phyloP scores from a whole-genome alignment of 495 filamentous ascomycete genomes.

The Lasiosphaeria hispida region DNA sequence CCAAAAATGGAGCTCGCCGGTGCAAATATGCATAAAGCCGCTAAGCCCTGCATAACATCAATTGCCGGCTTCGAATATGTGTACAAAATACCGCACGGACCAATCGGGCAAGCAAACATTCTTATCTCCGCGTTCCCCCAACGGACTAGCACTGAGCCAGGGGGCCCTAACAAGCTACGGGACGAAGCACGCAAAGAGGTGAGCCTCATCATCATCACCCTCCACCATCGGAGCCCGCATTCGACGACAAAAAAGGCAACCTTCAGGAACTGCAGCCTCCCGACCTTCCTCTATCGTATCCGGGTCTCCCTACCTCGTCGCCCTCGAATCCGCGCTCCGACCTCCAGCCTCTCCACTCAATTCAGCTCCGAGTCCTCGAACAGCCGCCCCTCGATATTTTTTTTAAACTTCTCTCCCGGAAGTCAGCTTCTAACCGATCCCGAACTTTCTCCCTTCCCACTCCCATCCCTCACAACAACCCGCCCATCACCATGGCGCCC shows the following conservation, averaged over 20 bases:
- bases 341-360: conserved; percentile 15
- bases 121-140: conserved; percentile 2
- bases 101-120: conserved; percentile 5
- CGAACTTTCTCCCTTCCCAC: neutral
- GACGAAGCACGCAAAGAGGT: too few species aligned
- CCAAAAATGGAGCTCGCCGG: conserved; percentile 12
- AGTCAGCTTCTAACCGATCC: too few species aligned
- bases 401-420: too few species aligned
- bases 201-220: neutral
- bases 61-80: neutral
- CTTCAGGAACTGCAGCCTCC: neutral
- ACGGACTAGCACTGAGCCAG: conserved; percentile 6
- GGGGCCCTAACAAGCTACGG: neutral
- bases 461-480: neutral
- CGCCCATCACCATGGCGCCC: conserved; percentile 30
- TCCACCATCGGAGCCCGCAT: conserved; percentile 9
- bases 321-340: neutral
- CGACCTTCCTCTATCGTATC: neutral
- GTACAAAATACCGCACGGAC: conserved; percentile 12
- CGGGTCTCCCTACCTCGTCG: neutral
- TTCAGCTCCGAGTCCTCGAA: neutral
- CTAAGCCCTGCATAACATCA: too few species aligned
- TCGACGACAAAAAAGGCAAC: neutral
- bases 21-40: neutral
- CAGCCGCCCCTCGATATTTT: too few species aligned